Evolutionary conservation across 2,329 filamentous ascomycete species (phyloP), one percentile per base, ranked within the genome.

Genomic region (Colletotrichum shisoi): DNA sequence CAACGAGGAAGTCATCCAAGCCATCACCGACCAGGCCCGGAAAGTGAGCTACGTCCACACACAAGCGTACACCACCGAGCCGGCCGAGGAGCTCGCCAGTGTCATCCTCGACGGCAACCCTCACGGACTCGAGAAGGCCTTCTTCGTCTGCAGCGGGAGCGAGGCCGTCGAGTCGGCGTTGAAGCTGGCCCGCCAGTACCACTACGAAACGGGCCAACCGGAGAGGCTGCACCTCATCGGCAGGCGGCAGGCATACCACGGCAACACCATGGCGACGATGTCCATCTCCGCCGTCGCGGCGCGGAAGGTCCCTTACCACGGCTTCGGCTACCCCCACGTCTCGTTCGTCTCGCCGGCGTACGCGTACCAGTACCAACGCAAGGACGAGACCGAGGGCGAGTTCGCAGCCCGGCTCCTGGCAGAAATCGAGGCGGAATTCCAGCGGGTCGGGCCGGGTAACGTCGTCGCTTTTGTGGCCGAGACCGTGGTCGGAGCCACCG

Each of bases 401-500:
- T 86, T 81, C 56, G 78, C 80, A 0, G 40, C 58, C 0, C 73
- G 79, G 0, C 74, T 86, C 0, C 76, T 79, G 0, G 69, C 73
- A 1, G 82, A 85, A 62, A 70, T 86, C 0, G 83, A 85, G 21
- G 74, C 75, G 0, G 82, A 86, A 70, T 81, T 86, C 12, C 73
- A 77, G 13, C 71, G 76, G 0, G 56, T 85, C 0, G 84, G 83
- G 0, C 79, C 84, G 0, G 73, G 81, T 1, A 84, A 72, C 0
- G 79, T 85, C 7, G 77, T 78, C 56, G 83, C 81, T 0, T 85
- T 86, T 63, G 72, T 85, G 1, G 82, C 81, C 0, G 84, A 86
- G 72, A 81, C 84, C 0, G 76, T 84, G n/a, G 75, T 81, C 3
- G 81, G 81, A 1, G 80, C 82, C 7, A 81, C 82, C 0, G 73